These are phyloP conservation scores for Luffa acutangula DNA, from an alignment of 306 rosid genomes.

Conservation along the genomic window DNA sequence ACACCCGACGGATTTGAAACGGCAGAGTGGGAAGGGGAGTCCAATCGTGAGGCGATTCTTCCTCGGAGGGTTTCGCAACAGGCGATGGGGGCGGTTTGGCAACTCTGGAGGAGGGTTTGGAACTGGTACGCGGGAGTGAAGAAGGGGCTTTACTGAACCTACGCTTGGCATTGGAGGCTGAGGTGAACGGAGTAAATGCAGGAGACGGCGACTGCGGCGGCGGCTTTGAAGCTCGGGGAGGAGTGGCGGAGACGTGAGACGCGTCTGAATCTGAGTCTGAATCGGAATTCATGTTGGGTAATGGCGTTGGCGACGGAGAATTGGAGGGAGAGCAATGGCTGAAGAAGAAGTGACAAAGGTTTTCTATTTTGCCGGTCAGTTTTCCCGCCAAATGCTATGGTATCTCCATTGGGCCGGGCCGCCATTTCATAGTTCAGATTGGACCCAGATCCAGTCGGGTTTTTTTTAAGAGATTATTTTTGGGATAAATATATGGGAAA, in stretches of 20 bases:
- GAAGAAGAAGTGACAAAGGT: background rate
- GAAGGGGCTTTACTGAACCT: slow-evolving; percentile 22
- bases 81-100: background rate
- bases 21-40: slow-evolving; percentile 33
- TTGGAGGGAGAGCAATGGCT: slow-evolving; percentile 2
- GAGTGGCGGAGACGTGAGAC: slow-evolving; percentile 83
- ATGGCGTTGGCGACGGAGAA: background rate
- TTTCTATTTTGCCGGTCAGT: background rate
- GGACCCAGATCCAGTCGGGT: background rate
- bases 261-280: slow-evolving; percentile 74
- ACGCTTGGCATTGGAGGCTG: slow-evolving; percentile 19
- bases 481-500: too few relatives aligned
- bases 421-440: background rate
- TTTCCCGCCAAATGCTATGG: slow-evolving; percentile 3
- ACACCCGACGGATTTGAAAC: slow-evolving; percentile 47
- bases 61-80: background rate
- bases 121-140: slow-evolving; percentile 13
- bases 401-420: background rate
- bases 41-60: slow-evolving; percentile 13
- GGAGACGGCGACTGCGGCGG: slow-evolving; percentile 24
- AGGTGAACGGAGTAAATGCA: slow-evolving; percentile 11
- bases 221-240: slow-evolving; percentile 47
- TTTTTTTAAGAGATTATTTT: too few relatives aligned
- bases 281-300: slow-evolving; percentile 28
- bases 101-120: slow-evolving; percentile 23